These are phyloP conservation scores for Lecanicillium sp. DNA, from an alignment of 2,329 filamentous ascomycete genomes.

Conservation along the genomic window DNA sequence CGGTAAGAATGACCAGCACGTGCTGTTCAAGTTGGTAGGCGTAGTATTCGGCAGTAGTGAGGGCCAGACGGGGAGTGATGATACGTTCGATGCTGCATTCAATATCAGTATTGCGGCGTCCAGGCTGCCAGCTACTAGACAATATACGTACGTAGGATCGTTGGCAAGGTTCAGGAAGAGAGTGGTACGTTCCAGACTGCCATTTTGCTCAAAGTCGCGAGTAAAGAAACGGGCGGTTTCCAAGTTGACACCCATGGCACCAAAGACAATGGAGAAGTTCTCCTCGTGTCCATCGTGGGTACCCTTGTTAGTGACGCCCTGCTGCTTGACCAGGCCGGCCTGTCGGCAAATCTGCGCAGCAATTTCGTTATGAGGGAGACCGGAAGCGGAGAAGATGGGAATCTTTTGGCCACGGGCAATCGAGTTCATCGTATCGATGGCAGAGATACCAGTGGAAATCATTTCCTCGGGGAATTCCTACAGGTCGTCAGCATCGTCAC, in stretches of 20 bases:
- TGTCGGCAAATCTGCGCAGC: constrained; percentile 98
- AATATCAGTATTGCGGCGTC: not conserved
- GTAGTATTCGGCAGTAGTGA: constrained; percentile 99
- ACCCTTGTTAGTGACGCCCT: constrained; percentile 80
- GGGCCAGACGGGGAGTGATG: constrained; percentile 94
- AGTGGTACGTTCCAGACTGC: constrained; percentile 92
- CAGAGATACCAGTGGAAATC: constrained; percentile 98
- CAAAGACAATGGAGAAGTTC: constrained; percentile 99
- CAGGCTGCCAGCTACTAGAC: constrained; percentile 13
- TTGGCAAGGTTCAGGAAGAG: constrained; percentile 99
- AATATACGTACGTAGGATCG: constrained; percentile 85
- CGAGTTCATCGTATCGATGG: constrained; percentile 97
- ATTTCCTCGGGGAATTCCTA: constrained; percentile 99
- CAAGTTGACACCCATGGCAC: constrained; percentile 99
- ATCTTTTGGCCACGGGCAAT: constrained; percentile 99
- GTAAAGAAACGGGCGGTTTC: constrained; percentile 98
- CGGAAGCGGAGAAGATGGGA: constrained; percentile 95
- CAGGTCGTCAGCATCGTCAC: constrained; percentile 12
- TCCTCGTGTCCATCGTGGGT: constrained; percentile 96
- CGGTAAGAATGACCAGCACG: constrained; percentile 96
- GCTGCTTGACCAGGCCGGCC: constrained; percentile 75
- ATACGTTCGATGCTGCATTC: constrained; percentile 86
- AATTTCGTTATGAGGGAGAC: constrained; percentile 99
- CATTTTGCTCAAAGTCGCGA: constrained; percentile 97
- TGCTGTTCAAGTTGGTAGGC: constrained; percentile 99